Evolutionary conservation across 2,329 filamentous ascomycete species (phyloP), one percentile per base, ranked within the genome.

Genomic region (Amauroascus verrucosus): DNA sequence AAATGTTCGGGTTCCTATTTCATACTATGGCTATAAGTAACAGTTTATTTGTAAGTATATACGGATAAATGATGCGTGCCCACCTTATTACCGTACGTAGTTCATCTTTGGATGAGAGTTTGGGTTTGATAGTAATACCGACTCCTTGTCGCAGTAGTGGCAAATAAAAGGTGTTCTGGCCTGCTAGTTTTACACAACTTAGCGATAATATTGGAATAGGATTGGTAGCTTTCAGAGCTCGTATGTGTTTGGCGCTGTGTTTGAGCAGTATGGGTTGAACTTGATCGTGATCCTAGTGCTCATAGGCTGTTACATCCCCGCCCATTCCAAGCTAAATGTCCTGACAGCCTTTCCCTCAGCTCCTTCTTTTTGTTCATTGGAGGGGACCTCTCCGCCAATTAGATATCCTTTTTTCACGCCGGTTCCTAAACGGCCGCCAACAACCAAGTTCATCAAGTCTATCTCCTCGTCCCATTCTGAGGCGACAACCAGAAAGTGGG

Each of bases 341-440:
- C 86, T 78, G 20, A 91, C 70, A 30, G 57, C 64, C 18, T 60
- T 51, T 54, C 62, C 48, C n/a, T 57, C 69, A 49, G 67, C 57
- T 22, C 64, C 57, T 30, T 64, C 75, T 14, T 65, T 60, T 9
- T 65, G 67, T 32, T 73, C 67, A 37, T 63, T 65, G 1, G 66
- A 63, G 7, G 67, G 45, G 51, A 78, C 72, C 61, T 79, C 75
- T 0, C 88, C 89, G 6, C 90, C 91, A 54, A 98, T 78, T 51
- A 98, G 72, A 63, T 89, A 96, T 0, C 88, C 87, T 71, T 98
- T 98, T 76, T 98, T 98, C 18, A 97, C 93, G 48, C 88, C 88
- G 1, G 93, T 97, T 0, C 90, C 93, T 58, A 98, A 70, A 60
- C 93, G 78, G 4, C 93, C 93, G 6, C 88, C 89, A 18, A 83